Evolutionary conservation across 108 stramenopile species (phyloP), one percentile per base, ranked within the genome.

Genomic region (Epithemia pelagica): DNA sequence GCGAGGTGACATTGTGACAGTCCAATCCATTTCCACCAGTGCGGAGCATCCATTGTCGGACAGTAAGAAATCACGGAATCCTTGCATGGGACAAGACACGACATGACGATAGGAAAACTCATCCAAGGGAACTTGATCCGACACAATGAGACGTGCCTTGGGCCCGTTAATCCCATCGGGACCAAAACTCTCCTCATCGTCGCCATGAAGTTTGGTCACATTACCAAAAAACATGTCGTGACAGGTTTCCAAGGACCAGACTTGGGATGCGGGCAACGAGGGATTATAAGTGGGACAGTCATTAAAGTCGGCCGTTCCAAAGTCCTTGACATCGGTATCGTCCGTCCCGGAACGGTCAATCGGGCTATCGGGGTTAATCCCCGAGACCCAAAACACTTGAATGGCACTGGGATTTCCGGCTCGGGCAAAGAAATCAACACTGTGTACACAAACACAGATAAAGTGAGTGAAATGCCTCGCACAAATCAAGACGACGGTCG

Each of bases 181-280:
- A n/a, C n/a, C n/a, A n/a, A n/a, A n/a, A n/a, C n/a, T n/a, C n/a
- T n/a, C n/a, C n/a, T n/a, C n/a, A n/a, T n/a, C 19, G 52, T 19
- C 52, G 10, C 52, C 52, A 52, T 52, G 52, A 19, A 18, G 19
- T 52, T 52, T 19, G 52, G 52, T 52, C 18, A 52, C 52, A 19
- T 52, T 52, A 19, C 52, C 52, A 52, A 52, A 52, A 19, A 52
- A 52, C 52, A 52, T 52, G 52, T 52, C 52, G 19, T 52, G 52
- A 19, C 52, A 52, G 19, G 52, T 52, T 52, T 52, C 18, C 52
- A 52, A 52, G 52, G 18, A 10, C 52, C 52, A 52, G 52, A 52
- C 52, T 52, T 52, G 52, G 52, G 52, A 10, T 10, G 52, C 52
- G 19, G 52, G 52, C 10, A 19, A 18, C 10, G 52, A 52, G 10